Base-by-base conservation (phyloP, 2,329 filamentous ascomycete genomes). In the Aureobasidium leucospermi region DNA sequence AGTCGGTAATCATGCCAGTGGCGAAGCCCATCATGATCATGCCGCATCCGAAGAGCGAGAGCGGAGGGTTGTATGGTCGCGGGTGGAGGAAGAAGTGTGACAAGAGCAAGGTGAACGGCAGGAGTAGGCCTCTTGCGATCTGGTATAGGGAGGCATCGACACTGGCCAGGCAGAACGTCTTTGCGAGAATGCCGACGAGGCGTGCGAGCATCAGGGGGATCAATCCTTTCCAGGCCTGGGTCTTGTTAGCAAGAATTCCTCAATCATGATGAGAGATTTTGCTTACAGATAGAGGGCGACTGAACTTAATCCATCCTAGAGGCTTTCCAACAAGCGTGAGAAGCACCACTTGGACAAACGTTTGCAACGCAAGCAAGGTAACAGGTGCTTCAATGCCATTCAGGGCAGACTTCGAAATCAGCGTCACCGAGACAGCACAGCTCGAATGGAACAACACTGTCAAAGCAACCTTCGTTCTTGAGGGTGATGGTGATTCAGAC, bases 1-100 rank as follows among this genome's bases (percentile, higher is more conserved):
- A 19, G 28, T 58, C 56, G 13, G 43, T 58, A 10, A 48, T 58
- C 46, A 58, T 48, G 11, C 56, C 56, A 6, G 56, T 49, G 19
- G 46, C 56, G 36, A 58, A 58, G 45, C 56, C 56, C 29, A 39
- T 41, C 56, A 58, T 58, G 36, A 58, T 49, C 43, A 48, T 48
- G 15, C 32, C 56, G n/a, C 43, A 48, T 46, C 56, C 56, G n/a
- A 49, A 48, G 5, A 58, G 45, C 15, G 56, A 58, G 29, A 58
- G 56, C 9, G 56, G 56, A 10, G 56, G 56, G 34, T 48, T 48
- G 23, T 58, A 58, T 7, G 56, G 56, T 11, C 38, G 43, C 2
- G 56, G 56, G 36, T 49, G 56, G n/a, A 58, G 56, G 10, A 58
- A 48, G 31, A 49, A 41, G 45, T 36, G 56, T 4, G 56, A 58